phyloP scores from a whole-genome alignment of 768 basidiomycete species.

The Favolaschia claudopus region DNA sequence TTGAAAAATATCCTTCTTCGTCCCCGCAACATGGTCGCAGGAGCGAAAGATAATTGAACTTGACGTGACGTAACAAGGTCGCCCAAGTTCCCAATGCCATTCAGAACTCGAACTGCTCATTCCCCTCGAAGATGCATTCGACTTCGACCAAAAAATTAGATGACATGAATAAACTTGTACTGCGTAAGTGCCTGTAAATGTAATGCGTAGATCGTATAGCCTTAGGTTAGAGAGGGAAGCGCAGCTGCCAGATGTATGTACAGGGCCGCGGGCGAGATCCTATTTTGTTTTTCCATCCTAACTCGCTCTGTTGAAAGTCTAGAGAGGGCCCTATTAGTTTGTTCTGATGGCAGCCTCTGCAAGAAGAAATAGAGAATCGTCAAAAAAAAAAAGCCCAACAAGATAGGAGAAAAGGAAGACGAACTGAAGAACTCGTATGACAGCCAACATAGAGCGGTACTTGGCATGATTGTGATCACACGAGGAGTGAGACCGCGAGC shows the following conservation, averaged over 20 bases:
- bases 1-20: conserved; percentile 3
- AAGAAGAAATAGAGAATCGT: conserved; percentile 5
- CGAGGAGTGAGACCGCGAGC: conserved; percentile 88
- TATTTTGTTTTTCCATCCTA: too few relatives aligned
- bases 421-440: conserved; percentile 98
- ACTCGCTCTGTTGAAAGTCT: conserved; percentile 9
- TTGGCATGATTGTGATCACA: conserved; percentile 94
- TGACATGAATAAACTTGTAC: conserved; percentile 1
- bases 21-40: conserved; percentile 17
- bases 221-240: conserved; percentile 13
- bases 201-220: conserved; percentile 17
- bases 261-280: too few relatives aligned
- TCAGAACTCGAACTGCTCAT: too few relatives aligned
- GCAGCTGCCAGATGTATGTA: conserved; percentile 1
- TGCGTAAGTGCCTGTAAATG: too few relatives aligned
- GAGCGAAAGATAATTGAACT: conserved; percentile 18
- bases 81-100: too few relatives aligned
- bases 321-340: conserved; percentile 38
- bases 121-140: too few relatives aligned
- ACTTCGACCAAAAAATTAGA: too few relatives aligned
- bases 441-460: conserved; percentile 96
- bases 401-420: conserved; percentile 53
- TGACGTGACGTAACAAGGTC: background rate
- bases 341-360: conserved; percentile 73
- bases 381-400: background rate